Evolutionary conservation across 768 basidiomycete genomes (phyloP).

Genomic region (Collybia sp.): DNA sequence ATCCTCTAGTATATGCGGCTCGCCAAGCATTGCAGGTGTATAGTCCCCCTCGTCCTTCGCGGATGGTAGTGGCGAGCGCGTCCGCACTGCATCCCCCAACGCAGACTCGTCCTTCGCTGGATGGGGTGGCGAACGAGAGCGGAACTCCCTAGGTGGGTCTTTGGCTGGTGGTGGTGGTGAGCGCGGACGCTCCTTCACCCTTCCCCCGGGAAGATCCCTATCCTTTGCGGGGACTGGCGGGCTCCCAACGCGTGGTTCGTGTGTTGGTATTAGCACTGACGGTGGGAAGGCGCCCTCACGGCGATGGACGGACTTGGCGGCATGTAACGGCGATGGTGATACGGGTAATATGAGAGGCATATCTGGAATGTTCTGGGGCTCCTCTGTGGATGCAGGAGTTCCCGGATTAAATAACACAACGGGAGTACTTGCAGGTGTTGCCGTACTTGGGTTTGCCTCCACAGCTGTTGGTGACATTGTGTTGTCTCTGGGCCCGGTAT

Average conservation of each 20-base stretch:
- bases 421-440: neutral
- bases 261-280: slow-evolving; percentile 21
- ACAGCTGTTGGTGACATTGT: slow-evolving; percentile 1
- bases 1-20: too few relatives aligned
- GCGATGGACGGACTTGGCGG: slow-evolving; percentile 29
- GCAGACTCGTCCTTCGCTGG: too few relatives aligned
- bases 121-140: too few relatives aligned
- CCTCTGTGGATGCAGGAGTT: neutral
- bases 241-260: too few relatives aligned
- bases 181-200: slow-evolving; percentile 7
- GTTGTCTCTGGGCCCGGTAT: slow-evolving; percentile 17
- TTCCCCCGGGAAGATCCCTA: too few relatives aligned
- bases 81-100: too few relatives aligned
- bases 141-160: too few relatives aligned
- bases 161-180: slow-evolving; percentile 4
- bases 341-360: neutral
- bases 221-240: too few relatives aligned
- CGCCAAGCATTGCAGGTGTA: too few relatives aligned
- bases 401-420: neutral
- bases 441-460: neutral
- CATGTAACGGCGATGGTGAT: slow-evolving; percentile 7
- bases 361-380: too few relatives aligned
- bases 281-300: slow-evolving; percentile 70
- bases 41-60: too few relatives aligned
- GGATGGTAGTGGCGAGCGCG: too few relatives aligned